Evolutionary conservation across 352 stramenopile genomes (phyloP).

Genomic region (Pythium rhizo-oryzae): DNA sequence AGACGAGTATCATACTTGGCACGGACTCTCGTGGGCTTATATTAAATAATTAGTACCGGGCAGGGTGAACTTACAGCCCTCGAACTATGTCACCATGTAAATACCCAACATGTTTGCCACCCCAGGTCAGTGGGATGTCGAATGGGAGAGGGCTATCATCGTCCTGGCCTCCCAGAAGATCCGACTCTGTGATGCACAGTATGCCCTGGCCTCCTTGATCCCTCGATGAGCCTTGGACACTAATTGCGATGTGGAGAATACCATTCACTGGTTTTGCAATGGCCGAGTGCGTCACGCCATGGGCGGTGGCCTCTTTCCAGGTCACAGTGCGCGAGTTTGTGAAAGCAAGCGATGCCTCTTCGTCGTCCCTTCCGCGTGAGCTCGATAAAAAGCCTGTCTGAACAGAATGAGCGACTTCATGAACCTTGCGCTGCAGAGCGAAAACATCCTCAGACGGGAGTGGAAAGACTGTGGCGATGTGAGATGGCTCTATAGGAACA

Average conservation of each 20-base stretch:
- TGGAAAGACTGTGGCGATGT: constrained; percentile 73
- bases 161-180: constrained; percentile 3
- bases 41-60: constrained; percentile 16
- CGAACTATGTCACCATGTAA: constrained; percentile 50
- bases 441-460: constrained; percentile 71
- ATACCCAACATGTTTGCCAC: constrained; percentile 63
- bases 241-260: constrained; percentile 66
- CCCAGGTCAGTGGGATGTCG: constrained; percentile 70
- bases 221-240: constrained; percentile 51
- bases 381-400: constrained; percentile 69
- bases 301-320: constrained; percentile 55
- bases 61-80: constrained; percentile 13
- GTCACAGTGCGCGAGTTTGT: constrained; percentile 65
- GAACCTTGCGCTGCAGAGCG: constrained; percentile 71
- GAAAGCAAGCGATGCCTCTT: constrained; percentile 67
- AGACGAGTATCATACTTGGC: too few relatives aligned
- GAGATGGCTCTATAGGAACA: constrained; percentile 55
- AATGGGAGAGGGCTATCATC: constrained; percentile 59
- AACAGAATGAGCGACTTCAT: constrained; percentile 73
- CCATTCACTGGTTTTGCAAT: constrained; percentile 76
- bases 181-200: constrained; percentile 47
- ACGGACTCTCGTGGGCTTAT: not conserved
- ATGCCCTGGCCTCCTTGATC: constrained; percentile 59
- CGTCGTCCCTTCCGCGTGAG: constrained; percentile 45
- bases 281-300: constrained; percentile 64